Percentiles rank a stretch among this genome's conserved stretches.
phyloP scores from a whole-genome alignment of 495 filamentous ascomycete genomes.

The Annulohypoxylon maeteangense region DNA sequence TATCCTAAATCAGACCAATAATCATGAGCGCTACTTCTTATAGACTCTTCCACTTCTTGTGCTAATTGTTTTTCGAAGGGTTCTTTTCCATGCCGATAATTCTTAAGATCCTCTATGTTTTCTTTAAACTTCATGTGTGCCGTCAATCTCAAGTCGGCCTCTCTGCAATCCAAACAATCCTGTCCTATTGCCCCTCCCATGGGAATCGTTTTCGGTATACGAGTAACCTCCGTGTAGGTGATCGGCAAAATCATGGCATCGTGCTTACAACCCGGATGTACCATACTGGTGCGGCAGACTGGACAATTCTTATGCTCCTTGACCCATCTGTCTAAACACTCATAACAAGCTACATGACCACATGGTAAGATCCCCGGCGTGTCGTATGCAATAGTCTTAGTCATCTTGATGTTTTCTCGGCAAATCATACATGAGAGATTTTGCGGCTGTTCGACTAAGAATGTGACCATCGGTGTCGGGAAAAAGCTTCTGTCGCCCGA shows the following conservation, averaged over 20 bases:
- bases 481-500: constrained; percentile 26
- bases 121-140: background rate
- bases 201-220: constrained; percentile 33
- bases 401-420: background rate
- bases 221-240: constrained; percentile 21
- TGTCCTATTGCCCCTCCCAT: background rate
- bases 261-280: constrained; percentile 24
- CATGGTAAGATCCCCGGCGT: constrained; percentile 34
- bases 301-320: constrained; percentile 14
- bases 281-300: constrained; percentile 32
- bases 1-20: too few relatives aligned
- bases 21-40: too few relatives aligned
- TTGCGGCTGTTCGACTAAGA: constrained; percentile 36
- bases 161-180: constrained; percentile 12
- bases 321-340: constrained; percentile 23
- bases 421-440: constrained; percentile 42
- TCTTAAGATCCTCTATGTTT: too few relatives aligned
- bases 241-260: constrained; percentile 18
- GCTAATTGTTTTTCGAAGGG: too few relatives aligned
- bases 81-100: too few relatives aligned
- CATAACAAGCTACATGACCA: constrained; percentile 38
- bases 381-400: background rate
- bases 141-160: background rate
- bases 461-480: constrained; percentile 37
- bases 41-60: too few relatives aligned